Base-by-base conservation (phyloP, 768 basidiomycete genomes). In the Tulasnella sp. region DNA sequence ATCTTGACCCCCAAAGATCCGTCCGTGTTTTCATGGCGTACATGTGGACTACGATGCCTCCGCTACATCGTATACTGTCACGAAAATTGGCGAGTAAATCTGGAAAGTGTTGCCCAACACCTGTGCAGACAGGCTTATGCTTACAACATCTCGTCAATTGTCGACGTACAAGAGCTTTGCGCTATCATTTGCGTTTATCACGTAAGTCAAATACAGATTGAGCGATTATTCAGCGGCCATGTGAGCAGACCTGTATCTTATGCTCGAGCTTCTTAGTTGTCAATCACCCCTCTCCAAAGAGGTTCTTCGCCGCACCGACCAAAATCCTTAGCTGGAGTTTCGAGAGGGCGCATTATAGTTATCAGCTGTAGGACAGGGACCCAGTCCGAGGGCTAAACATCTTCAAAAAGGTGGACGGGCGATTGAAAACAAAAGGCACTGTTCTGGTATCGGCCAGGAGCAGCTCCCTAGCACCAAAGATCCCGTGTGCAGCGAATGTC, bases 1-100 rank as follows among this genome's bases (percentile, higher is more conserved):
- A 65, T 86, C 83, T 10, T n/a, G 76, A 71, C 4, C 85, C 84
- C 83, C 83, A 86, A 0, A 84, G 66, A 3, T 67, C 69, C 61
- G 73, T 73, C 7, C 74, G 72, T 5, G 76, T 71, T 63, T 87
- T 83, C 41, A 85, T 55, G 1, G 70, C 70, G 1, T 76, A 57
- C 31, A 84, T 79, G 0, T 80, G 81, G 17, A 85, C 67, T 4
- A 73, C 60, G 19, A 69, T 62, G 4, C 74, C 65, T 1, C 75
- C 76, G n/a, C 69, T 69, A 49, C 66, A 67, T 42, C 45, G 53
- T 17, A 71, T 60, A 17, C 68, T 65, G 27, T 25, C n/a, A n/a
- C n/a, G n/a, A n/a, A n/a, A n/a, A n/a, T n/a, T n/a, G n/a, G n/a
- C n/a, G n/a, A n/a, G n/a, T n/a, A n/a, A n/a, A n/a, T n/a, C n/a